A percentile compares a stretch with the other conserved stretches of the same genome.
Evolutionary conservation across 2,329 filamentous ascomycete species (phyloP).

Genomic region (Fulvia fulva): DNA sequence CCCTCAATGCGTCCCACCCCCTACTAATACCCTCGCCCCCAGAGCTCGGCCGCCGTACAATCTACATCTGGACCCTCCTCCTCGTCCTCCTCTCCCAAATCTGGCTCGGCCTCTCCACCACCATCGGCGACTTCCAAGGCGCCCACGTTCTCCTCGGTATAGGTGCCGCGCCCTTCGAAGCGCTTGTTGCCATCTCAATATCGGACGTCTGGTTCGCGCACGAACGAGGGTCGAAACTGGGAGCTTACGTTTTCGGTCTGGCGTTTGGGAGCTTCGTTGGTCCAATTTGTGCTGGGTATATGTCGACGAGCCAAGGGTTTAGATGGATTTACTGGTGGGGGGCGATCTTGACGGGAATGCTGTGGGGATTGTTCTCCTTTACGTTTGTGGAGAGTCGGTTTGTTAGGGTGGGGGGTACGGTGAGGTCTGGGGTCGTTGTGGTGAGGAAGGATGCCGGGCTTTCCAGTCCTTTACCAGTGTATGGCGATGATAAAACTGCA

Average conservation of each 20-base stretch:
- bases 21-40: no score
- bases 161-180: conserved; percentile 2
- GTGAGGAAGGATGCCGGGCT: no score
- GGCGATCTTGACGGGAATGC: not conserved
- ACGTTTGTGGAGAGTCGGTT: not conserved
- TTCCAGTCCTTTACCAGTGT: no score
- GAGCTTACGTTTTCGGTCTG: not conserved
- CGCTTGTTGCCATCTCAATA: not conserved
- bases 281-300: not conserved
- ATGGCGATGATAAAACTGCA: not conserved
- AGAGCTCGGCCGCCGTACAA: not conserved
- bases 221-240: not conserved
- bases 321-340: not conserved
- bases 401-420: not conserved
- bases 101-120: not conserved
- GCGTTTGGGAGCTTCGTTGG: not conserved
- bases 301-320: not conserved
- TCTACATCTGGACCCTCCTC: not conserved
- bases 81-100: not conserved
- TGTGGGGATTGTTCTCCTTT: not conserved
- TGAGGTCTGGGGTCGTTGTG: no score
- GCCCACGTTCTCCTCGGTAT: not conserved
- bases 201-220: not conserved
- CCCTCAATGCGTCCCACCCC: no score
- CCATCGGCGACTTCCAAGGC: not conserved